Conservation (phyloP, 2,329 filamentous ascomycete genomes). For the Orbilia brochopaga region DNA sequence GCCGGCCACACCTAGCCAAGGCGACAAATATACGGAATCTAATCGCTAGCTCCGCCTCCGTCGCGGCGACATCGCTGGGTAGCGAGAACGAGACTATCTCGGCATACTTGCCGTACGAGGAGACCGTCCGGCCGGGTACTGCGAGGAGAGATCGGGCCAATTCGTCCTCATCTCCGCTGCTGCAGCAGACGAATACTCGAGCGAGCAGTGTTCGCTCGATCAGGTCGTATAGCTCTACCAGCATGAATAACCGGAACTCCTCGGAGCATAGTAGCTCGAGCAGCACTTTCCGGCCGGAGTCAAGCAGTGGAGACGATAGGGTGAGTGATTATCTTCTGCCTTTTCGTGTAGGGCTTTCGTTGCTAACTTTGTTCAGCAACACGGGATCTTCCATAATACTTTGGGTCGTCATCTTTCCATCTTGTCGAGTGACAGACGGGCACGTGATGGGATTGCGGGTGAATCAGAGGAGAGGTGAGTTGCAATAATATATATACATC, state of each 20-base stretch:
- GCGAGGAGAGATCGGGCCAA: conserved; percentile 26
- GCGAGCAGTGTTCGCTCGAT: conserved; percentile 42
- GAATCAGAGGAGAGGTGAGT: conserved; percentile 55
- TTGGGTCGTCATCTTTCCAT: conserved; percentile 54
- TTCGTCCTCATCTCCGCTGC: conserved; percentile 28
- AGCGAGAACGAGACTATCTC: conserved; percentile 50
- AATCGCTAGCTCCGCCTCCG: conserved; percentile 76
- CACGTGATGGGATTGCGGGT: conserved; percentile 51
- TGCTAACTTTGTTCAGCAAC: conserved; percentile 1
- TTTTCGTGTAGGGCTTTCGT: conserved; percentile 1
- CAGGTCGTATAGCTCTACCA: conserved; percentile 35
- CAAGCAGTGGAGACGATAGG: conserved; percentile 46
- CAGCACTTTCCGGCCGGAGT: conserved; percentile 19
- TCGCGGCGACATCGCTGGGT: conserved; percentile 56
- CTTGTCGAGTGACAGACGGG: conserved; percentile 51
- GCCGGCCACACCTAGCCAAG: conserved; percentile 82
- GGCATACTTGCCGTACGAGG: conserved; percentile 43
- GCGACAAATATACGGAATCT: conserved; percentile 76
- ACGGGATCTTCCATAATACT: conserved; percentile 53
- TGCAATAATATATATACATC: not conserved
- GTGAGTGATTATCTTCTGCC: conserved; percentile 19
- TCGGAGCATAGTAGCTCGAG: conserved; percentile 36
- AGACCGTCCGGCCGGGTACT: conserved; percentile 15
- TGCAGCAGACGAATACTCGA: conserved; percentile 19
- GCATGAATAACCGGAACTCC: conserved; percentile 21